Conservation (phyloP, 768 basidiomycete genomes). For the Kwoniella bestiolae region DNA sequence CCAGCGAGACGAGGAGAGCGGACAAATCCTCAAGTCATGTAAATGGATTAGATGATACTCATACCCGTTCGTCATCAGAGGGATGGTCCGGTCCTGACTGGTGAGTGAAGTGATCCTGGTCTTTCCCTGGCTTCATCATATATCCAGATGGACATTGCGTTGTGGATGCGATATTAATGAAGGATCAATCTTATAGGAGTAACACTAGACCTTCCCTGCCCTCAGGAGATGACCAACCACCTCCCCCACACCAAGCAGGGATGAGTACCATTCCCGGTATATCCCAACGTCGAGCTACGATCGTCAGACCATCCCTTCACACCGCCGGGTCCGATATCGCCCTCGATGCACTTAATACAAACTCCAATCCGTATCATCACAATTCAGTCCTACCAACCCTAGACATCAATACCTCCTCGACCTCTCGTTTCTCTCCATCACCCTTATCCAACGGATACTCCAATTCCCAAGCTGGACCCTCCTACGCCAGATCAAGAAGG, state of each 20-base stretch:
- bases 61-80: constrained; percentile 35
- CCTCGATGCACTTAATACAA: constrained; percentile 25
- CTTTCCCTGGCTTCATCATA: too few relatives aligned
- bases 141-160: too few relatives aligned
- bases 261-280: constrained; percentile 10
- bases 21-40: not conserved
- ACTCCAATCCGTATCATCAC: not conserved
- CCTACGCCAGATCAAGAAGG: constrained; percentile 33
- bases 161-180: too few relatives aligned
- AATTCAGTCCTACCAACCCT: not conserved
- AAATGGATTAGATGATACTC: constrained; percentile 4
- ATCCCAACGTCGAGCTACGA: constrained; percentile 26
- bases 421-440: constrained; percentile 11
- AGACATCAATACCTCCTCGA: constrained; percentile 6
- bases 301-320: constrained; percentile 26
- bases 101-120: constrained; percentile 20
- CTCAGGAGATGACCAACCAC: constrained; percentile 29
- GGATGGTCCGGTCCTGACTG: constrained; percentile 51
- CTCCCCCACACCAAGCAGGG: constrained; percentile 10
- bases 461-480: constrained; percentile 11
- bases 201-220: constrained; percentile 31
- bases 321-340: constrained; percentile 32
- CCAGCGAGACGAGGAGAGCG: constrained; percentile 3
- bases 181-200: too few relatives aligned
- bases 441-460: constrained; percentile 12